Conservation (phyloP, 345 rosid genomes). For the Arabis alpina region DNA sequence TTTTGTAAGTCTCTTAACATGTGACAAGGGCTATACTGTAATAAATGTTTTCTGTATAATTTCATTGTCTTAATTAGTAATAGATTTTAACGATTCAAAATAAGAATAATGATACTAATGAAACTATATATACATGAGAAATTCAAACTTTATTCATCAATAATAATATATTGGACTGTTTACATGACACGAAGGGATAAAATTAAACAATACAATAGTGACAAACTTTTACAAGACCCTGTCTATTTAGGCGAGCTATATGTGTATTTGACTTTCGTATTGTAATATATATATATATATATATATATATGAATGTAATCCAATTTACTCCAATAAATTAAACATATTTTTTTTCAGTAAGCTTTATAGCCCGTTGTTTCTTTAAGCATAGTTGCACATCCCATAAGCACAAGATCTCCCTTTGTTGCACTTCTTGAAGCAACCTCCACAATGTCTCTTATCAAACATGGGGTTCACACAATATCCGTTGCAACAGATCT, state of each 20-base stretch:
- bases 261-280: not conserved
- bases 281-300: conserved; percentile 1
- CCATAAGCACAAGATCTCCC: conserved; percentile 56
- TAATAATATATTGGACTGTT: conserved; percentile 7
- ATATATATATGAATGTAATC: conserved; percentile 11
- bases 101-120: not conserved
- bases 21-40: too few relatives aligned
- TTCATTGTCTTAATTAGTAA: too few relatives aligned
- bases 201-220: conserved; percentile 23
- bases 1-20: too few relatives aligned
- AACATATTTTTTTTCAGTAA: not conserved
- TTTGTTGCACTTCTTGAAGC: conserved; percentile 61
- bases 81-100: too few relatives aligned
- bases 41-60: too few relatives aligned
- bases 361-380: conserved; percentile 1
- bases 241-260: conserved; percentile 13
- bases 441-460: conserved; percentile 63
- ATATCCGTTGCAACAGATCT: conserved; percentile 59
- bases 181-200: conserved; percentile 15
- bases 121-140: not conserved
- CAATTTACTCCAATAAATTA: conserved; percentile 35
- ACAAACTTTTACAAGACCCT: conserved; percentile 30
- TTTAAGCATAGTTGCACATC: conserved; percentile 62
- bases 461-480: conserved; percentile 64
- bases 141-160: conserved; percentile 22